Conservation (phyloP, 257 asterid genomes). For the Solanum pennellii region DNA sequence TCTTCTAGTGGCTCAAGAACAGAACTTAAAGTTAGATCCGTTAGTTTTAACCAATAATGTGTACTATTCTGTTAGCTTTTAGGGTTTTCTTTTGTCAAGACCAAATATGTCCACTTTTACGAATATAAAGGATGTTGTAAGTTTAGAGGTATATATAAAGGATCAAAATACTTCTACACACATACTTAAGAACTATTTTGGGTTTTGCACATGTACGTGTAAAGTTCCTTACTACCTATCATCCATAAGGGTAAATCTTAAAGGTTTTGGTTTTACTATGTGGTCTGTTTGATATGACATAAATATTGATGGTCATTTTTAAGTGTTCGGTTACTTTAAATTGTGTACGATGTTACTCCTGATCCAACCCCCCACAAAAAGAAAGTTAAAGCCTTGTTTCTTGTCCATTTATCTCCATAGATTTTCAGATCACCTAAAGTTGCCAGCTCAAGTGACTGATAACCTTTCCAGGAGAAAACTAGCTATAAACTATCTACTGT, state of each 20-base stretch:
- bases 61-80: background rate
- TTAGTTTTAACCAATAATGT: background rate
- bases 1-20: background rate
- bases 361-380: background rate
- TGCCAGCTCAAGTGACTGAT: background rate
- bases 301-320: background rate
- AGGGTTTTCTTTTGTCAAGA: background rate
- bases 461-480: background rate
- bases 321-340: background rate
- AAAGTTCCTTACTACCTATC: background rate
- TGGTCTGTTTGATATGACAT: background rate
- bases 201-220: background rate
- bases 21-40: background rate
- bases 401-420: background rate
- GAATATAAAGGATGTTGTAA: background rate
- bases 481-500: background rate
- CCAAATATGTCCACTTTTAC: background rate
- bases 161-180: background rate
- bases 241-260: background rate
- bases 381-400: background rate
- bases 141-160: background rate
- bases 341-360: background rate
- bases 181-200: background rate
- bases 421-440: background rate
- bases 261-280: background rate